These are phyloP conservation scores for Pythium rishiriense DNA, from an alignment of 352 stramenopile genomes.

Conservation along the genomic window DNA sequence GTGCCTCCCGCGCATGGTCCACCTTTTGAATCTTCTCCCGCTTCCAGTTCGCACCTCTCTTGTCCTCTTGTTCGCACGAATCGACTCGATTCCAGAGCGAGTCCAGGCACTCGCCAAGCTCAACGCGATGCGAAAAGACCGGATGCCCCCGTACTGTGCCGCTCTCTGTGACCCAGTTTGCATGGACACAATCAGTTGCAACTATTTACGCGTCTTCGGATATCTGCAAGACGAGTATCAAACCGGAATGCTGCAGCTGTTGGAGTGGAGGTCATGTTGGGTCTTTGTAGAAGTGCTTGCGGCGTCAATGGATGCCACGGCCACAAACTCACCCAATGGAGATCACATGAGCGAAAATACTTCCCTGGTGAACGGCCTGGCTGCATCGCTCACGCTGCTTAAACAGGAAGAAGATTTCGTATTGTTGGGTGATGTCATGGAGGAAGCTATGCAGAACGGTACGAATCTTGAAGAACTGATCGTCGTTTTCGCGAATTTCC, in stretches of 20 bases:
- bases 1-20: constrained; percentile 38
- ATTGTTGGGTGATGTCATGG: constrained; percentile 41
- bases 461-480: constrained; percentile 46
- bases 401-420: constrained; percentile 35
- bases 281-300: constrained; percentile 49
- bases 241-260: constrained; percentile 36
- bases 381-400: constrained; percentile 39
- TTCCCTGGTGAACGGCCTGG: constrained; percentile 44
- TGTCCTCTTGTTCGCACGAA: constrained; percentile 12
- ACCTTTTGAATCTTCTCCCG: constrained; percentile 47
- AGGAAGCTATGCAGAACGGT: constrained; percentile 39
- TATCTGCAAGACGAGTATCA: constrained; percentile 45
- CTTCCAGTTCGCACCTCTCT: constrained; percentile 40
- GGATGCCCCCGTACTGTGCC: constrained; percentile 35
- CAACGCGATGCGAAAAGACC: constrained; percentile 47
- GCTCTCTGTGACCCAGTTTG: constrained; percentile 33
- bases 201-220: constrained; percentile 47
- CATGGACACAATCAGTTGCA: constrained; percentile 27
- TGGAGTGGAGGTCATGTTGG: constrained; percentile 44
- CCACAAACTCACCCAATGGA: not conserved
- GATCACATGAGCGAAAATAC: constrained; percentile 6
- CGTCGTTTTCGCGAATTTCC: constrained; percentile 57
- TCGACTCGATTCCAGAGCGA: constrained; percentile 16
- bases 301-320: constrained; percentile 13
- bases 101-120: constrained; percentile 28